Percentiles rank a stretch among this genome's conserved stretches.
Conservation (phyloP, 192 early-diverging fungal genomes). For the Backusella parvicylindrica region DNA sequence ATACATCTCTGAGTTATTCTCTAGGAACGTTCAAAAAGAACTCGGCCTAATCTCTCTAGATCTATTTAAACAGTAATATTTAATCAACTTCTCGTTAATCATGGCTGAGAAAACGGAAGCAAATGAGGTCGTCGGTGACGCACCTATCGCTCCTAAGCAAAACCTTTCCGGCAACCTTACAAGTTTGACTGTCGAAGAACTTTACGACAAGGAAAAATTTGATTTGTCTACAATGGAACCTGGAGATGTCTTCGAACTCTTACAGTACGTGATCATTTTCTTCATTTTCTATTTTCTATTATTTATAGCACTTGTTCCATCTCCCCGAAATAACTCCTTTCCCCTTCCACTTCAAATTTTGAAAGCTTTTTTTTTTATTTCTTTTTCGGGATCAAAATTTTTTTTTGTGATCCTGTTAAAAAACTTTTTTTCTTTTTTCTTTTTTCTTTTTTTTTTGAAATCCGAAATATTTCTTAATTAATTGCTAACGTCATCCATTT, state of each 20-base stretch:
- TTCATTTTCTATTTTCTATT: constrained; percentile 1
- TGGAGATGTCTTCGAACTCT: constrained; percentile 64
- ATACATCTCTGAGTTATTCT: background rate
- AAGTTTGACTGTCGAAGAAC: constrained; percentile 63
- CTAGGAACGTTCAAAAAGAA: constrained; percentile 2
- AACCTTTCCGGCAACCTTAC: constrained; percentile 10
- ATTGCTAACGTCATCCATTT: background rate
- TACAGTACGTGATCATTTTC: constrained; percentile 42
- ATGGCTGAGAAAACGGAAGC: constrained; percentile 25
- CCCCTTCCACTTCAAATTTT: constrained; percentile 3
- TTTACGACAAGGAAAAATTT: constrained; percentile 79
- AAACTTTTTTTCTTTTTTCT: background rate
- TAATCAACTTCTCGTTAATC: background rate
- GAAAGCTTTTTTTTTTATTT: background rate
- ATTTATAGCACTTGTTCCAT: background rate
- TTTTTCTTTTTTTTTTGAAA: background rate
- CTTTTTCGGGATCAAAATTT: background rate
- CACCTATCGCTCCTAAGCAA: constrained; percentile 14
- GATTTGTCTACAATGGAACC: constrained; percentile 77
- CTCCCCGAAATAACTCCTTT: background rate
- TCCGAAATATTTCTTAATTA: background rate
- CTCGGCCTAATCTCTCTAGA: background rate
- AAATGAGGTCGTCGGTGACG: constrained; percentile 22
- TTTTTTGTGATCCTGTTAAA: background rate
- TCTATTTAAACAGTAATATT: constrained; percentile 9